These are phyloP conservation scores for Malassezia equina DNA, from an alignment of 1,284 basidiomycete genomes.

Conservation along the genomic window DNA sequence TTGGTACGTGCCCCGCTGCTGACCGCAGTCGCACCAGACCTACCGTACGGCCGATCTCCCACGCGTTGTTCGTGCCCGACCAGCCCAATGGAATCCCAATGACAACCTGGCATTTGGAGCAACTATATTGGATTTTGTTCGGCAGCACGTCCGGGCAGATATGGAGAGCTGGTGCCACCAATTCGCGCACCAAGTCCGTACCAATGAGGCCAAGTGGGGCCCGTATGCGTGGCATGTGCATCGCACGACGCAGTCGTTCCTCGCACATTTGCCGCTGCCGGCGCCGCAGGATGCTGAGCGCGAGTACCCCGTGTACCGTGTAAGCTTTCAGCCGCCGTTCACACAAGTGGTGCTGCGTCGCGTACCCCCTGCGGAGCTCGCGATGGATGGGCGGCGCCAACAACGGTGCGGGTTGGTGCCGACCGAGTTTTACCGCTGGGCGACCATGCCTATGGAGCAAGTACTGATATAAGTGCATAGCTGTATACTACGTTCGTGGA, in stretches of 20 bases:
- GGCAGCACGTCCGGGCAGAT: conserved; percentile 24
- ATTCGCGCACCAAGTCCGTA: not conserved
- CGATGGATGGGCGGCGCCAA: conserved; percentile 10
- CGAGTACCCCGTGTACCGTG: conserved; percentile 28
- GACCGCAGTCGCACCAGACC: conserved; percentile 24
- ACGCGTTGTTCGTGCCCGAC: conserved; percentile 50
- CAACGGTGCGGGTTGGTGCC: conserved; percentile 16
- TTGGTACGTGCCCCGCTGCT: not conserved
- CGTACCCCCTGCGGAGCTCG: conserved; percentile 9
- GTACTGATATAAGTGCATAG: not conserved
- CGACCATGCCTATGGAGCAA: conserved; percentile 5
- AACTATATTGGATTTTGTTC: conserved; percentile 57
- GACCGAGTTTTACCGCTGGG: conserved; percentile 14
- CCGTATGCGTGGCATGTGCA: conserved; percentile 15
- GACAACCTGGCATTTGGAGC: conserved; percentile 66
- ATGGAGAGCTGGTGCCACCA: conserved; percentile 4
- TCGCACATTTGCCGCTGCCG: conserved; percentile 10
- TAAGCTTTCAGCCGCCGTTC: conserved; percentile 29
- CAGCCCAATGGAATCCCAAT: conserved; percentile 66
- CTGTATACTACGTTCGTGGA: not conserved
- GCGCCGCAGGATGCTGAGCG: not conserved
- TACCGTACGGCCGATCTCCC: conserved; percentile 49
- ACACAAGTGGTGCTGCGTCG: conserved; percentile 15
- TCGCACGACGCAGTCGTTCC: conserved; percentile 9
- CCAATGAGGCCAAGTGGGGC: not conserved